Evolutionary conservation across 345 rosid genomes (phyloP).

Genomic region (Ceriops zippeliana): DNA sequence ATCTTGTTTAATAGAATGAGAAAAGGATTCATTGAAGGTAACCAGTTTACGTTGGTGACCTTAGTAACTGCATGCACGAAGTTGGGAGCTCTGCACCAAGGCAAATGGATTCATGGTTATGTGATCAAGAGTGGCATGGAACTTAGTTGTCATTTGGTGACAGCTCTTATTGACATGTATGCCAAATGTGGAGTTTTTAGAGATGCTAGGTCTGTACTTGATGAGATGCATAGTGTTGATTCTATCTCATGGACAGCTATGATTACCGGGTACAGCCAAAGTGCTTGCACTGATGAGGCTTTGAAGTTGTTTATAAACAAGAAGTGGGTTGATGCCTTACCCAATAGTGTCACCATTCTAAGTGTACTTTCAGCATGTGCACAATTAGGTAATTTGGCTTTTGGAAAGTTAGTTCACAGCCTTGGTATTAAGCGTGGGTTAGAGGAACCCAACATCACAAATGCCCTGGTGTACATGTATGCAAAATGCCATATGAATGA

Average conservation of each 20-base stretch:
- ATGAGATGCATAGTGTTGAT: constrained; percentile 22
- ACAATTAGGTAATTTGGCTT: constrained; percentile 13
- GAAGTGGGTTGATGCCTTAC: constrained; percentile 14
- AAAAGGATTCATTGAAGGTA: constrained; percentile 20
- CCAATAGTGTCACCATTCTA: constrained; percentile 19
- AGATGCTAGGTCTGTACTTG: constrained; percentile 24
- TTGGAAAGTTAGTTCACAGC: constrained; percentile 22
- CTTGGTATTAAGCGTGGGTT: constrained; percentile 22
- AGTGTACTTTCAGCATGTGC: constrained; percentile 28
- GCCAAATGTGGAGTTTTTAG: constrained; percentile 22
- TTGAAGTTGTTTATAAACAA: constrained; percentile 18
- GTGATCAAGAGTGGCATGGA: constrained; percentile 32
- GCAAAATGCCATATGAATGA: constrained; percentile 41
- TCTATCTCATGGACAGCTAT: constrained; percentile 27
- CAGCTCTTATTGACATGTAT: constrained; percentile 35
- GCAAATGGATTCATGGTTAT: constrained; percentile 42
- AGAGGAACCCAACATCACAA: constrained; percentile 9
- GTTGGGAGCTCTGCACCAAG: constrained; percentile 40
- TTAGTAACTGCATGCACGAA: constrained; percentile 46
- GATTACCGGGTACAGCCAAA: constrained; percentile 24
- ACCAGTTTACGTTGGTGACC: constrained; percentile 36
- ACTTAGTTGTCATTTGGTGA: constrained; percentile 29
- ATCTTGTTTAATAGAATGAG: constrained; percentile 44
- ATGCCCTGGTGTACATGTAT: constrained; percentile 42
- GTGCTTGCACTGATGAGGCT: constrained; percentile 15